Evolutionary conservation across 768 basidiomycete genomes (phyloP).

Genomic region (Baorangia bicolor): DNA sequence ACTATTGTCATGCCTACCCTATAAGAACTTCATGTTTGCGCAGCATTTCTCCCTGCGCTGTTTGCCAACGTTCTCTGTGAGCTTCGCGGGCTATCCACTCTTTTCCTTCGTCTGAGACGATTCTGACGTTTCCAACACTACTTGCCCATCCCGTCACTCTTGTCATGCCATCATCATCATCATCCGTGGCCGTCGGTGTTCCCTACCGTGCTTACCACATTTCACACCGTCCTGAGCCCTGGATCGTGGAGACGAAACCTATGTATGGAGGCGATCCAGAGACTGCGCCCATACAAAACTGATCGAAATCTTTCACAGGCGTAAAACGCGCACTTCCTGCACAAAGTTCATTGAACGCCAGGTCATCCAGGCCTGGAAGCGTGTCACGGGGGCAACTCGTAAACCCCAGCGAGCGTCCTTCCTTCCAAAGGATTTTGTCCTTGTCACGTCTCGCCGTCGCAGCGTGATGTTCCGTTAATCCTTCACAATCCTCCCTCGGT

Average conservation of each 20-base stretch:
- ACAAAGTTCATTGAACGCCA: constrained; percentile 56
- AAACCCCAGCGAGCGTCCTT: constrained; percentile 52
- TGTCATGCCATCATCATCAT: constrained; percentile 7
- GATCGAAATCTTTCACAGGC: constrained; percentile 10
- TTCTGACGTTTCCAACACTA: neutral
- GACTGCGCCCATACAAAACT: neutral
- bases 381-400: constrained; percentile 52
- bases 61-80: constrained; percentile 22
- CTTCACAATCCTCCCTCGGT: neutral
- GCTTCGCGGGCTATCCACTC: constrained; percentile 23
- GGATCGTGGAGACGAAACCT: constrained; percentile 26
- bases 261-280: constrained; percentile 23
- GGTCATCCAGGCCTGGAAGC: constrained; percentile 60
- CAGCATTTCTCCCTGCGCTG: neutral
- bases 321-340: constrained; percentile 31
- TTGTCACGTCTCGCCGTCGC: constrained; percentile 55
- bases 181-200: constrained; percentile 1
- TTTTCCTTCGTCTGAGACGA: constrained; percentile 30
- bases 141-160: neutral
- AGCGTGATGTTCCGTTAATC: constrained; percentile 43
- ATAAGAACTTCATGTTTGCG: constrained; percentile 15
- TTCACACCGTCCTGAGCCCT: constrained; percentile 20
- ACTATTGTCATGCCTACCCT: constrained; percentile 18
- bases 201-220: constrained; percentile 17
- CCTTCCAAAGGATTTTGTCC: constrained; percentile 59